Conservation (phyloP, 495 filamentous ascomycete genomes). For the Talaromyces proteolyticus region DNA sequence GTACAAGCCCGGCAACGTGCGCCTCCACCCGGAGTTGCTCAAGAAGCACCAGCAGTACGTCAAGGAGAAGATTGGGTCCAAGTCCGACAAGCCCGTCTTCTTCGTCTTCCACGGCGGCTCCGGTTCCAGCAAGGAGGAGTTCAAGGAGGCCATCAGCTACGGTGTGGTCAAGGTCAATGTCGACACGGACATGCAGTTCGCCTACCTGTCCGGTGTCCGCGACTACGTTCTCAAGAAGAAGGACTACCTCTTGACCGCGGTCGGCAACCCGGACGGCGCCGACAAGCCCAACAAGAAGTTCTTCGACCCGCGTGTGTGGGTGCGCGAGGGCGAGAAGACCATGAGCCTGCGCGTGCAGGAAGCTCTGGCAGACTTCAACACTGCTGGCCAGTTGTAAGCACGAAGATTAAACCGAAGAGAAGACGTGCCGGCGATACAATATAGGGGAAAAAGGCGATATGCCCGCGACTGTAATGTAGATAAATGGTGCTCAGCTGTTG, state of each 20-base stretch:
- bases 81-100: constrained; percentile 92
- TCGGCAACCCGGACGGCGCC: constrained; percentile 92
- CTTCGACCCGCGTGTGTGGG: constrained; percentile 73
- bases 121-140: constrained; percentile 85
- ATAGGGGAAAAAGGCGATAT: not conserved
- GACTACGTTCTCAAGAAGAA: constrained; percentile 93
- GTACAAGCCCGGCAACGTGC: constrained; percentile 97
- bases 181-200: constrained; percentile 67
- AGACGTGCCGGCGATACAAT: too few species aligned
- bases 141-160: constrained; percentile 75
- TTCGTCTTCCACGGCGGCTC: constrained; percentile 99
- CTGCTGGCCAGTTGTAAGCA: constrained; percentile 73
- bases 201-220: constrained; percentile 84
- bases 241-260: constrained; percentile 78
- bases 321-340: constrained; percentile 95
- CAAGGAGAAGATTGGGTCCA: constrained; percentile 60
- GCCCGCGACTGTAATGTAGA: not conserved
- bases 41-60: constrained; percentile 91
- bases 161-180: constrained; percentile 97
- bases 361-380: constrained; percentile 88
- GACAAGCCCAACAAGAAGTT: constrained; percentile 99
- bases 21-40: constrained; percentile 89
- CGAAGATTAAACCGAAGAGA: not conserved
- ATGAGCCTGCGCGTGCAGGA: constrained; percentile 78
- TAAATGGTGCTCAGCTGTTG: not conserved